Base-by-base conservation (phyloP, 2,329 filamentous ascomycete species). In the Davidsoniella eucalypti region DNA sequence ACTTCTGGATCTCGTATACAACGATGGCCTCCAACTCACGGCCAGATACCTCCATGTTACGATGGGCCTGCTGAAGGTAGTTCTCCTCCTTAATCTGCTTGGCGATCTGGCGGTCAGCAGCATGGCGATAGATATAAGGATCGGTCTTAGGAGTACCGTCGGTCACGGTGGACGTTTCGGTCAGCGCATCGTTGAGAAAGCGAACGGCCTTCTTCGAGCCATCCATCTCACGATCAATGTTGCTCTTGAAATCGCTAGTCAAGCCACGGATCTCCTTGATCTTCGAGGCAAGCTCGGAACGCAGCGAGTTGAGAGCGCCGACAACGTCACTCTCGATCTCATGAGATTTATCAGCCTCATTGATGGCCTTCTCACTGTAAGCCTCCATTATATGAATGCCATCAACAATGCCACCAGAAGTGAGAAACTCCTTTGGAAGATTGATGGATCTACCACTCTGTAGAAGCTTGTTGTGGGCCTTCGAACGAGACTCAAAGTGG, bases 211-310 rank as follows among this genome's bases (percentile, higher is more conserved):
- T 86, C 54, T 81, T 75, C 0, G 92, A 95, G 16, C 64, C 69
- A 17, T 95, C 88, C 69, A 94, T 90, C 65, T 96, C 92, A 67
- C 90, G 94, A 23, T 94, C 87, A 8, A 98, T 87, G 0, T 82
- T 84, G 62, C 94, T 98, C 67, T 94, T 94, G 67, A 98, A 98
- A 64, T 98, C 92, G 14, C 87, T 84, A 5, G 87, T 84, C 14
- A 98, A 70, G 57, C 80, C 82, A 67, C 94, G 94, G 68, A 98
- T 98, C 66, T 98, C 92, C 65, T 96, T 98, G 64, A 94, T 94
- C 69, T 98, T 98, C 63, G 93, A 87, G 54, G 84, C 83, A 16
- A 98, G 70, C 63, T 98, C 92, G 59, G 80, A 88, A 52, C 92
- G 73, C 49, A 98, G 69, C 1, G 87, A 87, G 2, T 82, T 87